These are phyloP conservation scores for Babesia sp. DNA, from an alignment of 169 alveolate species.

Conservation along the genomic window DNA sequence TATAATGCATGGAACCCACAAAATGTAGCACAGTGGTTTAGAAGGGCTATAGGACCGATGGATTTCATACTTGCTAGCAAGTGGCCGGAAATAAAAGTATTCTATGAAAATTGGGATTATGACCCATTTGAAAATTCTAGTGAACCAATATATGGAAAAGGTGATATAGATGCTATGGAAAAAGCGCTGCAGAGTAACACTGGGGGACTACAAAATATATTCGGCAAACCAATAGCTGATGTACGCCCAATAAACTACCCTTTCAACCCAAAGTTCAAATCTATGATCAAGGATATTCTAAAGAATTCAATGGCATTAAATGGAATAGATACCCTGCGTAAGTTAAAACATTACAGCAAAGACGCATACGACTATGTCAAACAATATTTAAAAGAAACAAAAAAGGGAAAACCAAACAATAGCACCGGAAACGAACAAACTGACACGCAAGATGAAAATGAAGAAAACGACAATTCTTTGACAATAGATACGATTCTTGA, in stretches of 20 bases:
- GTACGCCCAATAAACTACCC: background rate
- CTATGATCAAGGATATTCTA: background rate
- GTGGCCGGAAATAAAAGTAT: slow-evolving; percentile 17
- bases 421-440: background rate
- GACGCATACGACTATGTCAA: slow-evolving; percentile 12
- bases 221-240: background rate
- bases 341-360: slow-evolving; percentile 11
- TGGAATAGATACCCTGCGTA: slow-evolving; percentile 43
- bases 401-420: background rate
- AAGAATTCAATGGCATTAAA: slow-evolving; percentile 19
- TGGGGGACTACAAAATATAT: background rate
- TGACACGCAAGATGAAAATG: background rate
- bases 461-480: background rate
- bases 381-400: background rate
- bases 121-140: slow-evolving; percentile 4
- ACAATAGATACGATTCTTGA: slow-evolving; percentile 20
- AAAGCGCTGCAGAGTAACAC: background rate
- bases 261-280: slow-evolving; percentile 2
- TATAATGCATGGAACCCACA: slow-evolving; percentile 3
- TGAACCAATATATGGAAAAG: background rate
- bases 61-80: background rate
- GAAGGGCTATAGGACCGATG: background rate
- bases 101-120: background rate
- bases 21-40: slow-evolving; percentile 18
- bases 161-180: background rate